Base-by-base conservation (phyloP, 1,284 basidiomycete species). In the Ganoderma resinaceum region DNA sequence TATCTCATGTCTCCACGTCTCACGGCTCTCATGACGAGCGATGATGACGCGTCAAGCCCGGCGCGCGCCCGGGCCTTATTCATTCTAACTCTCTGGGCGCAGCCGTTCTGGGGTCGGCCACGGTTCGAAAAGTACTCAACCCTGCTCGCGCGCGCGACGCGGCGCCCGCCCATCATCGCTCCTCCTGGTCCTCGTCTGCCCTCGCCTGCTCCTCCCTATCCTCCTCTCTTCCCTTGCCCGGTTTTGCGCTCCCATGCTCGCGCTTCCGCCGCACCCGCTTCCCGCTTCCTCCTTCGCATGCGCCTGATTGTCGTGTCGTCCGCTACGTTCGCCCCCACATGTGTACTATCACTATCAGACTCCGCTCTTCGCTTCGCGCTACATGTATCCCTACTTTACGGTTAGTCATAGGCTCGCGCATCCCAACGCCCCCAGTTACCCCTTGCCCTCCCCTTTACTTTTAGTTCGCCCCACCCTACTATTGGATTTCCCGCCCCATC, bases 351-450 rank as follows among this genome's bases (percentile, higher is more conserved):
- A 46, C 7, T 42, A 12, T 37, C 57, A 38, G 35, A 12, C 14
- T 35, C 20, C 35, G n/a, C 37, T 63, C 60, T 63, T 59, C 49
- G 33, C 23, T 64, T 57, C 63, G 59, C 49, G 16, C 59, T 64
- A 63, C 70, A 67, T 72, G 70, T 72, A 72, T 72, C 70, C 66
- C 59, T 69, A 72, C 68, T 66, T 66, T 69, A 72, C 43, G 23
- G 46, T 49, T 49, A 49, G 46, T 61, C 62, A 29, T 26, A 23
- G 16, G 60, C 31, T 20, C n/a, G 35, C 29, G 33, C 23, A 14
- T 42, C 18, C 18, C 26, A 4, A 6, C 33, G 3, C 49, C 2
- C 62, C 46, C 35, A 12, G 61, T 35, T 62, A 49, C 61, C 61
- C 61, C 8, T 16, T 52, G 2, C 20, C 23, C 49, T 52, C 8